Conservation (phyloP, 306 rosid genomes). For the Lathyrus aphaca region DNA sequence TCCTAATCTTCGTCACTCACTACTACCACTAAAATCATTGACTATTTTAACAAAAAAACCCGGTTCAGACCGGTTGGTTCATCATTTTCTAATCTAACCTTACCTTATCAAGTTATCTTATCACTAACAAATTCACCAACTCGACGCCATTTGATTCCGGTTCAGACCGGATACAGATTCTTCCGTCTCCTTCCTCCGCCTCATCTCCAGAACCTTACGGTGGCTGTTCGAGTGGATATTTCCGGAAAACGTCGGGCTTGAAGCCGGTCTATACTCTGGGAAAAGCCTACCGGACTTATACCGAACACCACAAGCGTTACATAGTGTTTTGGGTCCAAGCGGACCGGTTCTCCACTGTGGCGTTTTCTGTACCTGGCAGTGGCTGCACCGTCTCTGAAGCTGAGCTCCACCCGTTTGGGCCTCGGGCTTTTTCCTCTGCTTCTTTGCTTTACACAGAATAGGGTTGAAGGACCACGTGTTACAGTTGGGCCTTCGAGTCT, state of each 20-base stretch:
- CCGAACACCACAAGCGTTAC: constrained; percentile 95
- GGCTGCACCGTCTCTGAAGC: constrained; percentile 74
- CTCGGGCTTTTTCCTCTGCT: constrained; percentile 58
- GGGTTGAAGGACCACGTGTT: constrained; percentile 42
- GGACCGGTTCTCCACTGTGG: constrained; percentile 99
- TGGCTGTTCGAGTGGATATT: constrained; percentile 83
- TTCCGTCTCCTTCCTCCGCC: constrained; percentile 59
- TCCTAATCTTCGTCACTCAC: constrained; percentile 40
- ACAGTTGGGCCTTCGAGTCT: constrained; percentile 42
- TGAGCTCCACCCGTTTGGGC: constrained; percentile 45
- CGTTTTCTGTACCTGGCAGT: constrained; percentile 83
- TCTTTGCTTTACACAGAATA: constrained; percentile 36
- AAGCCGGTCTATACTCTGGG: constrained; percentile 95
- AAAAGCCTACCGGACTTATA: constrained; percentile 88
- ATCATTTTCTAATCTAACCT: constrained; percentile 7
- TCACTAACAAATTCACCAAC: constrained; percentile 42
- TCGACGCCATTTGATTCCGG: constrained; percentile 44
- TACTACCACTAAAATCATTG: constrained; percentile 38
- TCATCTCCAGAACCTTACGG: constrained; percentile 85
- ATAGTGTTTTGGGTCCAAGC: constrained; percentile 75
- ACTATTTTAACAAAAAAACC: constrained; percentile 32
- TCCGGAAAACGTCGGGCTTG: constrained; percentile 75
- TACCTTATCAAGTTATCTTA: no score
- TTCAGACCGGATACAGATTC: constrained; percentile 45
- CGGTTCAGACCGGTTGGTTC: constrained; percentile 37